Evolutionary conservation across 2,329 filamentous ascomycete species (phyloP), one percentile per base, ranked within the genome.

Genomic region (Geosmithia flava): DNA sequence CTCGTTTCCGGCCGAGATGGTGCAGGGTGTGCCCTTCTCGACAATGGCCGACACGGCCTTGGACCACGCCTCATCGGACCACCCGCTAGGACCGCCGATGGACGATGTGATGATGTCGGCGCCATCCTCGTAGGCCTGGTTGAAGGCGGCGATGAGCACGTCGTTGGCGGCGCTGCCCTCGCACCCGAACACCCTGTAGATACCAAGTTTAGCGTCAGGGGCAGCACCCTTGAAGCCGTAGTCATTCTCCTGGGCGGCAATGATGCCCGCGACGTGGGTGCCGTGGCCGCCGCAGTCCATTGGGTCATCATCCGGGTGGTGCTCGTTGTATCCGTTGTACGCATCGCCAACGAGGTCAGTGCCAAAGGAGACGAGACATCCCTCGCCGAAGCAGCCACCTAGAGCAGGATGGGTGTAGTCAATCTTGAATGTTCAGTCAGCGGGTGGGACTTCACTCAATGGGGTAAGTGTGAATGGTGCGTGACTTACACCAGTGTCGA

Each of bases 321-420:
- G 68, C 1, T 56, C 62, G 52, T 67, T 67, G 45, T 51, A 48
- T 42, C 67, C 68, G 43, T 53, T 62, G 59, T 72, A 78, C 45
- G 62, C 64, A 48, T 83, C 75, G 17, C 78, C 79, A 17, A 80
- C 72, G 42, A 80, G 65, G 52, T 81, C 78, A 37, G 67, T 67
- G 17, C 81, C 80, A 50, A 71, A 74, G 3, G 69, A 67, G 17
- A 84, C 75, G 41, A 81, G 65, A 53, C 73, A 82, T 13, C 70
- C 76, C 1, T 67, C 55, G 2, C 80, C 81, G 56, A 82, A 83
- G 55, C 80, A 80, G 44, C 78, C 78, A 16, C 81, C 81, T 0
- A 85, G 70, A 27, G 77, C 76, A 2, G 78, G 75, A 55, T 84
- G 80, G 1, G 64, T 70, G 56, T 82, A 83, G 57, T 84, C 80